Conservation (phyloP, 768 basidiomycete genomes). For the Tylopilus sp. region DNA sequence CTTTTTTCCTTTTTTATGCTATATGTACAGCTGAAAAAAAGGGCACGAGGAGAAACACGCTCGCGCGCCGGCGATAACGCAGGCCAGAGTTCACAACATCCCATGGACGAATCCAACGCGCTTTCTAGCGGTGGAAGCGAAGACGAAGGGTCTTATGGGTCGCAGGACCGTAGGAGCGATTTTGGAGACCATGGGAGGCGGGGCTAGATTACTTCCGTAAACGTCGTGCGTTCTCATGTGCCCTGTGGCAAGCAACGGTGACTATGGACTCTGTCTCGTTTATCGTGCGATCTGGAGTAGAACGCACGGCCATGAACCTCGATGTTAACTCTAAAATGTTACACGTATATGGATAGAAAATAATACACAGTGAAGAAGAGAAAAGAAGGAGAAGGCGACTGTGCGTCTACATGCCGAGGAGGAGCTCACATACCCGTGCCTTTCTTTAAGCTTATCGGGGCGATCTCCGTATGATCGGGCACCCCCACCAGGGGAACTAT, state of each 20-base stretch:
- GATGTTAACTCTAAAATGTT: constrained; percentile 12
- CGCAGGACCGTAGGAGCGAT: constrained; percentile 34
- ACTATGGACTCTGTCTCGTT: constrained; percentile 19
- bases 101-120: constrained; percentile 23
- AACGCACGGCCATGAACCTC: neutral
- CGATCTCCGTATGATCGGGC: constrained; percentile 28
- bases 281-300: constrained; percentile 8
- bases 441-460: constrained; percentile 24
- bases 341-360: constrained; percentile 9
- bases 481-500: constrained; percentile 2
- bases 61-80: constrained; percentile 24
- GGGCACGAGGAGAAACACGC: constrained; percentile 32
- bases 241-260: constrained; percentile 12
- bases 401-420: neutral
- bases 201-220: constrained; percentile 25
- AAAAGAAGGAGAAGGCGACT: neutral
- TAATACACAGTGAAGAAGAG: neutral
- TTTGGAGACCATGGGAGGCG: constrained; percentile 35
- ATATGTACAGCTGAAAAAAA: constrained; percentile 30
- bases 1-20: constrained; percentile 2
- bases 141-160: constrained; percentile 33
- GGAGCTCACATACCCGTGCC: neutral
- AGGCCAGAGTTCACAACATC: constrained; percentile 30
- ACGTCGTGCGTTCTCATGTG: constrained; percentile 18
- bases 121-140: constrained; percentile 32